Evolutionary conservation across 1,284 basidiomycete genomes (phyloP).

Genomic region (Blastosporella zonata): DNA sequence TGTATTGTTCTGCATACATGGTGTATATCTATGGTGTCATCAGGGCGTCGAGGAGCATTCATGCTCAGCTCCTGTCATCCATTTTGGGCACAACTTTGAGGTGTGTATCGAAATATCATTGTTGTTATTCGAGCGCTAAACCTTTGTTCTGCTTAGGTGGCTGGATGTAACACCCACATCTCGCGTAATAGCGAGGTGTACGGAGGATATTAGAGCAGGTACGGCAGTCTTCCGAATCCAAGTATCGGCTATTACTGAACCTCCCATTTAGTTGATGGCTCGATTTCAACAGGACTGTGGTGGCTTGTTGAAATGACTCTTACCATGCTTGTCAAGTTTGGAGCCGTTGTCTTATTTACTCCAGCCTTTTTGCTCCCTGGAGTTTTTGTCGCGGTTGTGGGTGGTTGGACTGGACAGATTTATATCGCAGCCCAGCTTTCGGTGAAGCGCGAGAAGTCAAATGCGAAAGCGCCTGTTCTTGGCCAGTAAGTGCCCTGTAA

Average conservation of each 20-base stretch:
- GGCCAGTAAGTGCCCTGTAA: conserved; percentile 42
- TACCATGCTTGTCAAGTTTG: conserved; percentile 31
- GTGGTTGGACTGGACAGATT: conserved; percentile 39
- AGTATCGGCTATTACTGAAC: background rate
- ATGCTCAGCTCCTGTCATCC: conserved; percentile 51
- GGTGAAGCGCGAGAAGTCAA: conserved; percentile 76
- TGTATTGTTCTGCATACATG: conserved; percentile 32
- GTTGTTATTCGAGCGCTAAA: background rate
- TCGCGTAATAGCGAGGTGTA: conserved; percentile 53
- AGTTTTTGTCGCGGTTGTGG: conserved; percentile 28
- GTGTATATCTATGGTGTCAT: conserved; percentile 41
- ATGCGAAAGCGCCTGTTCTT: conserved; percentile 64
- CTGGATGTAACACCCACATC: conserved; percentile 55
- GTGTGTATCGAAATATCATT: conserved; percentile 14
- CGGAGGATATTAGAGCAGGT: conserved; percentile 46
- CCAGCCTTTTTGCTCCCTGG: conserved; percentile 33
- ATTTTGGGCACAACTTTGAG: conserved; percentile 50
- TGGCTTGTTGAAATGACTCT: conserved; percentile 31
- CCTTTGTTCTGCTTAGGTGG: conserved; percentile 36
- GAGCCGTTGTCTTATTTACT: conserved; percentile 30
- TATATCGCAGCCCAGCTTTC: conserved; percentile 74
- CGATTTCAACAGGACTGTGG: conserved; percentile 26
- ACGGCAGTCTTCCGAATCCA: background rate
- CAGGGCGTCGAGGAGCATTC: conserved; percentile 56
- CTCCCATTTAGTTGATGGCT: conserved; percentile 29